Evolutionary conservation across 345 rosid genomes (phyloP).

Genomic region (Tarenaya hassleriana): DNA sequence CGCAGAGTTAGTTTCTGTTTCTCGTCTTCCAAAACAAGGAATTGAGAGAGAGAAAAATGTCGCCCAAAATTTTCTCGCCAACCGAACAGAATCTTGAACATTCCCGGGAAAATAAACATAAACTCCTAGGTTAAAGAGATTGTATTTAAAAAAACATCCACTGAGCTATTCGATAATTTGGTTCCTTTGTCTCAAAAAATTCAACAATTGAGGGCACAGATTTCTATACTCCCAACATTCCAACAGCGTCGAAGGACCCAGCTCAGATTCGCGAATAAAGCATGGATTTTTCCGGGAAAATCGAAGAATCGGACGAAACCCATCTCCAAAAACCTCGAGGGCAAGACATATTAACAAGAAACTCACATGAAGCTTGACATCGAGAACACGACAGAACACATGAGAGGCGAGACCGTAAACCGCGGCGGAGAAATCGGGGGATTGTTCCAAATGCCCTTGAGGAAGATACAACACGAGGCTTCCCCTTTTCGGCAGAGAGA

Average conservation of each 20-base stretch:
- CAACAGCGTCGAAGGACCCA: constrained; percentile 14
- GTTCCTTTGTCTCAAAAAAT: constrained; percentile 12
- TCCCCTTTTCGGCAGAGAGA: constrained; percentile 81
- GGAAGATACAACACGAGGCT: constrained; percentile 79
- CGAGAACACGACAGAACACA: constrained; percentile 84
- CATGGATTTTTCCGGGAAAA: too few relatives aligned
- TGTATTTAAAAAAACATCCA: not conserved
- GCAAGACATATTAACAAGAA: not conserved
- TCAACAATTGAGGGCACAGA: constrained; percentile 20
- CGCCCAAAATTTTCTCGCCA: constrained; percentile 8
- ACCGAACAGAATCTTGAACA: constrained; percentile 11
- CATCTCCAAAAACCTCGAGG: not conserved
- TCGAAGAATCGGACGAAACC: constrained; percentile 1
- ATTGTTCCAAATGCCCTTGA: constrained; percentile 90
- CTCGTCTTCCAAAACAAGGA: not conserved
- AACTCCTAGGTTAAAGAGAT: not conserved
- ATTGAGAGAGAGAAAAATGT: not conserved
- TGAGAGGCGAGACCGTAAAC: constrained; percentile 62
- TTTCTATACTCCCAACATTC: constrained; percentile 15
- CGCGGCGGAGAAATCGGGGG: constrained; percentile 60
- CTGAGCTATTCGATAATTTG: too few relatives aligned
- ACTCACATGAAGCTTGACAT: constrained; percentile 91
- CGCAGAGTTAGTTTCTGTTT: not conserved
- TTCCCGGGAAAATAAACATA: not conserved
- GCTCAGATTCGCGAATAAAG: constrained; percentile 16